Conservation (phyloP, 208 protist genomes). For the Trypanosoma melophagium region DNA sequence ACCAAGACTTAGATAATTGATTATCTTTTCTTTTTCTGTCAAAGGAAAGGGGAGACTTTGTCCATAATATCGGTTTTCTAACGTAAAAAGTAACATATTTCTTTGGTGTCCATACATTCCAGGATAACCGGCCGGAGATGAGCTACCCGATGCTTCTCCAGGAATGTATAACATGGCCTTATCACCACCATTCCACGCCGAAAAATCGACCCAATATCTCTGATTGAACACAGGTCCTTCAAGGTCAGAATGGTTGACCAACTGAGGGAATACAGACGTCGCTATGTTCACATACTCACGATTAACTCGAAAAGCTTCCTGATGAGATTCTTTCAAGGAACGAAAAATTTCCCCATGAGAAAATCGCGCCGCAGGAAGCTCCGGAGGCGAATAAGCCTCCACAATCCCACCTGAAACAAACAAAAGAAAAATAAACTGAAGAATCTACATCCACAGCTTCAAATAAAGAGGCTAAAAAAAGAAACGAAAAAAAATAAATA, state of each 20-base stretch:
- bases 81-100: conserved; percentile 30
- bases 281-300: conserved; percentile 26
- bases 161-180: conserved; percentile 36
- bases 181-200: conserved; percentile 17
- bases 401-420: background rate
- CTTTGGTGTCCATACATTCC: conserved; percentile 30
- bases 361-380: background rate
- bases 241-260: conserved; percentile 27
- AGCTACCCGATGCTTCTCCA: conserved; percentile 26
- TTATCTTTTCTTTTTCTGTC: conserved; percentile 23
- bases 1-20: conserved; percentile 33
- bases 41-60: conserved; percentile 36
- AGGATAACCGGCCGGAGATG: conserved; percentile 31
- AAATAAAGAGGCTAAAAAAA: too few species aligned
- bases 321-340: background rate
- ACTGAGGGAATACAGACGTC: conserved; percentile 28
- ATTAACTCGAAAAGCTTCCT: background rate
- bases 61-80: conserved; percentile 55
- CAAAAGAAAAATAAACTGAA: background rate
- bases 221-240: conserved; percentile 29
- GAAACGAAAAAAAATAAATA: too few species aligned
- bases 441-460: background rate
- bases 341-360: conserved; percentile 2
- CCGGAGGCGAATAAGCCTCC: background rate
- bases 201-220: conserved; percentile 40